Conservation (phyloP, 2,329 filamentous ascomycete genomes). For the Microdochium nivale region DNA sequence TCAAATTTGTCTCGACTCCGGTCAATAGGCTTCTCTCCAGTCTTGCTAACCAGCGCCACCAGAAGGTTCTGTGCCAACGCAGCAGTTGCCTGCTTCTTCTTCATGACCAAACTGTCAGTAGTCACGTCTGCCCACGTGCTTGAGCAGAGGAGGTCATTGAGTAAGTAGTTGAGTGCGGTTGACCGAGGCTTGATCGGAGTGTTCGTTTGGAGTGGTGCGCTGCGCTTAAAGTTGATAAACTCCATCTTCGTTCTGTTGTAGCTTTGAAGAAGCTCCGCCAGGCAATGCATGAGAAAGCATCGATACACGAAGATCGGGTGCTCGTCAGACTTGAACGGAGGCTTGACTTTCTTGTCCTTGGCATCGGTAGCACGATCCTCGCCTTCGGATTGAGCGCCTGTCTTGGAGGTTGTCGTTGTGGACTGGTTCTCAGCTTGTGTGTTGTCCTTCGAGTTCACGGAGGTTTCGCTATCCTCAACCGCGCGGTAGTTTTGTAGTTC, state of each 20-base stretch:
- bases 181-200: conserved; percentile 93
- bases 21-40: conserved; percentile 63
- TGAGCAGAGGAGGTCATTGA: conserved; percentile 64
- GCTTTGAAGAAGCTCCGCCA: conserved; percentile 81
- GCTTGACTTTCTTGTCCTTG: conserved; percentile 60
- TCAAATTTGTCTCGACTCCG: conserved; percentile 49
- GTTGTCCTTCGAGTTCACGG: conserved; percentile 32
- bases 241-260: conserved; percentile 96
- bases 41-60: conserved; percentile 80
- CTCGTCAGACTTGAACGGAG: conserved; percentile 79
- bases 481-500: conserved; percentile 89
- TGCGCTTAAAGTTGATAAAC: conserved; percentile 98
- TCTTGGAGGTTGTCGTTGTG: conserved; percentile 19
- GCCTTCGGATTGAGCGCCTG: conserved; percentile 5
- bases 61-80: conserved; percentile 79
- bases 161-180: conserved; percentile 85
- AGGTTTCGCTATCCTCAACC: conserved; percentile 73
- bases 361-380: conserved; percentile 23
- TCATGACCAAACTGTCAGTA: conserved; percentile 65
- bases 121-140: conserved; percentile 52
- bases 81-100: conserved; percentile 81
- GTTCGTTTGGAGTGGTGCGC: conserved; percentile 69
- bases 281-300: conserved; percentile 86
- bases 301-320: conserved; percentile 95
- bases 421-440: conserved; percentile 20